Conservation (phyloP, 371 early-diverging fungal species). For the Dipsacomyces acuminosporus region DNA sequence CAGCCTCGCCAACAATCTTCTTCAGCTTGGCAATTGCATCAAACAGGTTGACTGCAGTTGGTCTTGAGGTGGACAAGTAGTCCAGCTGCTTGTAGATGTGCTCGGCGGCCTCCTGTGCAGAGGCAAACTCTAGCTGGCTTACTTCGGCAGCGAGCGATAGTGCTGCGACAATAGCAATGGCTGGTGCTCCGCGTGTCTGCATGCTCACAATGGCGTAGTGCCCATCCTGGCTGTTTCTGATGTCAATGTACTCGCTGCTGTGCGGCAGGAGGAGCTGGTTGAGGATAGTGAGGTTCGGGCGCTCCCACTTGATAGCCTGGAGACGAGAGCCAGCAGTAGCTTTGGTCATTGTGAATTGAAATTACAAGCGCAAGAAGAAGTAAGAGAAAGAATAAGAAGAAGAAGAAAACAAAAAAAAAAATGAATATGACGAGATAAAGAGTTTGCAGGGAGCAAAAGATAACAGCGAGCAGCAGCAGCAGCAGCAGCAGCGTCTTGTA, state of each 20-base stretch:
- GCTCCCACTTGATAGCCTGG: constrained; percentile 73
- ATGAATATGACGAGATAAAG: background rate
- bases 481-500: too few species aligned
- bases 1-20: constrained; percentile 41
- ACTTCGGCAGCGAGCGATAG: constrained; percentile 86
- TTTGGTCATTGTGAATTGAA: background rate
- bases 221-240: constrained; percentile 64
- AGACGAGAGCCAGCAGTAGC: constrained; percentile 30
- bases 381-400: background rate
- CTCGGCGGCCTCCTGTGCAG: constrained; percentile 48
- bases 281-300: constrained; percentile 67
- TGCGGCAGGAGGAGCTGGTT: constrained; percentile 93
- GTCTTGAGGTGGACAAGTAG: constrained; percentile 83
- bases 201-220: constrained; percentile 88
- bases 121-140: constrained; percentile 41
- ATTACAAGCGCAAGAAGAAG: background rate
- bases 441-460: too few species aligned
- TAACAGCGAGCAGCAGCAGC: too few species aligned
- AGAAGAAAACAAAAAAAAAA: background rate
- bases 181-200: constrained; percentile 94
- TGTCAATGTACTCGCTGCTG: constrained; percentile 69
- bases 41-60: constrained; percentile 95
- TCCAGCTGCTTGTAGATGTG: constrained; percentile 65
- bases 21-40: constrained; percentile 79
- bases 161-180: constrained; percentile 95